These are phyloP conservation scores for Crithidia expoeki DNA, from an alignment of 208 protist genomes.

Conservation along the genomic window DNA sequence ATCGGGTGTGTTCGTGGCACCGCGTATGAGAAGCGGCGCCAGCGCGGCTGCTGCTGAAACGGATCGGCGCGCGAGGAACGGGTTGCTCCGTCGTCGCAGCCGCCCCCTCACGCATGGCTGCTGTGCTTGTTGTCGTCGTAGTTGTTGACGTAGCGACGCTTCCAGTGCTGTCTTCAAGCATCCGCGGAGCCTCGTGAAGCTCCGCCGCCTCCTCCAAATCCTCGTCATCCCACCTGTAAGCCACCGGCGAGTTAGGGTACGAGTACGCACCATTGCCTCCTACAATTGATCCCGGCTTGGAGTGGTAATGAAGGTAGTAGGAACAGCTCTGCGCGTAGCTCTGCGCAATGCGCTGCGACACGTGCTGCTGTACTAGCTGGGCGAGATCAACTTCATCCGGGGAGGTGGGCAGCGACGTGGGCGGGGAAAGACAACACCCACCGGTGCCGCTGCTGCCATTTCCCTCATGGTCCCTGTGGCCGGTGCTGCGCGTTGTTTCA, in stretches of 20 bases:
- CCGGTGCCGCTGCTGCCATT: not conserved
- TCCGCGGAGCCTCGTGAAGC: not conserved
- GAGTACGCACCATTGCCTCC: not conserved
- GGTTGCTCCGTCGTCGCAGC: not conserved
- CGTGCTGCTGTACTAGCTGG: constrained; percentile 18
- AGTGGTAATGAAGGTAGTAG: constrained; percentile 22
- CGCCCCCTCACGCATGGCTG: not conserved
- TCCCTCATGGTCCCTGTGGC: not conserved
- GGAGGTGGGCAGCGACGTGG: constrained; percentile 10
- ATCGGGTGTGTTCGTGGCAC: not conserved
- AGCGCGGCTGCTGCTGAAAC: constrained; percentile 9
- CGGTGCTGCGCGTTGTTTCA: not conserved
- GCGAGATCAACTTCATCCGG: constrained; percentile 13
- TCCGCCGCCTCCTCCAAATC: not conserved
- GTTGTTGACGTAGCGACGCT: not conserved
- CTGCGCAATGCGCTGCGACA: constrained; percentile 16
- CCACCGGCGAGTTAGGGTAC: constrained; percentile 8
- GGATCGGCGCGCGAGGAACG: not conserved
- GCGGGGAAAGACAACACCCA: not conserved
- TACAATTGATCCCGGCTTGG: constrained; percentile 1
- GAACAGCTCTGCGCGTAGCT: constrained; percentile 26
- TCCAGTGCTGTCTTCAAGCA: not conserved
- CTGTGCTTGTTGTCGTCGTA: not conserved
- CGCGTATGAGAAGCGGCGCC: constrained; percentile 16
- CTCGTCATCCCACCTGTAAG: constrained; percentile 14